Conservation (phyloP, 1,139 yeast genomes). For the Blastobotrys petasosporus region DNA sequence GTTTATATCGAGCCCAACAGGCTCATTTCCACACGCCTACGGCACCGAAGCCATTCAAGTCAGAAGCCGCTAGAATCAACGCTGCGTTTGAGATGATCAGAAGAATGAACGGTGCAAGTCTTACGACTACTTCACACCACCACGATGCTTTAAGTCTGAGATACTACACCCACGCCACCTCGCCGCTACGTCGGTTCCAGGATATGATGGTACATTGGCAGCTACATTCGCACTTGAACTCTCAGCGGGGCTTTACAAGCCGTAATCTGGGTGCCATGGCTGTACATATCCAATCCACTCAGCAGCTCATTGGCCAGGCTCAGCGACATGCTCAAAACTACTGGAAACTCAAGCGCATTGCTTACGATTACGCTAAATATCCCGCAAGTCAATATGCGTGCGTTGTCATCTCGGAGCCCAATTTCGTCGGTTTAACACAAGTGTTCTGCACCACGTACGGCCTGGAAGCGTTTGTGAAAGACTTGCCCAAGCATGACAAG, state of each 20-base stretch:
- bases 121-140: constrained; percentile 37
- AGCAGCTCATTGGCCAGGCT: constrained; percentile 20
- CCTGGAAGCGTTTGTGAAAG: constrained; percentile 8
- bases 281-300: constrained; percentile 24
- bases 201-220: constrained; percentile 81
- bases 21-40: constrained; percentile 29
- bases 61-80: background rate
- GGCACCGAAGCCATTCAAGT: constrained; percentile 18
- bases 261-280: constrained; percentile 24
- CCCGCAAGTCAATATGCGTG: constrained; percentile 4
- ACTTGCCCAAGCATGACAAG: constrained; percentile 4
- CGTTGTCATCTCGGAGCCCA: constrained; percentile 2
- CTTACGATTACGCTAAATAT: constrained; percentile 15
- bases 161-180: constrained; percentile 70
- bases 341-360: constrained; percentile 39
- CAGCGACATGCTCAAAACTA: constrained; percentile 33
- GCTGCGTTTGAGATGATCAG: constrained; percentile 3
- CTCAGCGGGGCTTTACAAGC: constrained; percentile 9
- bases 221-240: constrained; percentile 39
- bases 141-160: constrained; percentile 65
- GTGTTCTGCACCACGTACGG: constrained; percentile 12
- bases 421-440: background rate
- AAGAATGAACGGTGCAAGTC: constrained; percentile 16
- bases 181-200: constrained; percentile 83
- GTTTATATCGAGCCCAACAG: constrained; percentile 51